Conservation (phyloP, 257 asterid genomes). For the Fraxinus anomala region DNA sequence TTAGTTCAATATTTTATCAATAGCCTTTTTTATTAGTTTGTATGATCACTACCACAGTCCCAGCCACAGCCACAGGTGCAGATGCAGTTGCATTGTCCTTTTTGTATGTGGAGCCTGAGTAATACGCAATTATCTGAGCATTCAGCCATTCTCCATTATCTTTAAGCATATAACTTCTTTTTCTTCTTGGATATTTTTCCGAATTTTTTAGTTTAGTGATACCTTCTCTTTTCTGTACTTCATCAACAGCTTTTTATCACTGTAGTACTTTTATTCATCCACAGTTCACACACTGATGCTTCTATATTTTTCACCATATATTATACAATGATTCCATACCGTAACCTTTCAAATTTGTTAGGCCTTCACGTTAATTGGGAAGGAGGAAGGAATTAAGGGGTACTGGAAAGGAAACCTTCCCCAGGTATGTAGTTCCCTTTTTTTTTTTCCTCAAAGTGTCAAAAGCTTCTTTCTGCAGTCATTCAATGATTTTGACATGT, state of each 20-base stretch:
- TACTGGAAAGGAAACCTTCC: constrained; percentile 99
- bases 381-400: constrained; percentile 89
- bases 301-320: not conserved
- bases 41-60: not conserved
- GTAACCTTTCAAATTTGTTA: constrained; percentile 35
- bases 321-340: not conserved
- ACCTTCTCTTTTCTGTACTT: not conserved
- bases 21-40: not conserved
- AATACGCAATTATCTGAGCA: not conserved
- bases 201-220: not conserved
- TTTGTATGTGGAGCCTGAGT: constrained; percentile 11
- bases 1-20: not conserved
- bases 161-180: not conserved
- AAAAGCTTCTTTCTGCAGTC: constrained; percentile 24
- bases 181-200: not conserved
- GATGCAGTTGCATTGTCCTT: not conserved
- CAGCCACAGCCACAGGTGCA: not conserved
- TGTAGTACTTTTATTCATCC: not conserved
- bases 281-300: not conserved
- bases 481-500: not conserved
- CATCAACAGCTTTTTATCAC: not conserved
- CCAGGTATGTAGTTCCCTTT: constrained; percentile 38
- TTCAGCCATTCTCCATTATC: constrained; percentile 7
- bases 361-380: constrained; percentile 79
- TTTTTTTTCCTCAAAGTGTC: not conserved